Conservation (phyloP, 164 flowering plant species). For the Macadamia tetraphylla region DNA sequence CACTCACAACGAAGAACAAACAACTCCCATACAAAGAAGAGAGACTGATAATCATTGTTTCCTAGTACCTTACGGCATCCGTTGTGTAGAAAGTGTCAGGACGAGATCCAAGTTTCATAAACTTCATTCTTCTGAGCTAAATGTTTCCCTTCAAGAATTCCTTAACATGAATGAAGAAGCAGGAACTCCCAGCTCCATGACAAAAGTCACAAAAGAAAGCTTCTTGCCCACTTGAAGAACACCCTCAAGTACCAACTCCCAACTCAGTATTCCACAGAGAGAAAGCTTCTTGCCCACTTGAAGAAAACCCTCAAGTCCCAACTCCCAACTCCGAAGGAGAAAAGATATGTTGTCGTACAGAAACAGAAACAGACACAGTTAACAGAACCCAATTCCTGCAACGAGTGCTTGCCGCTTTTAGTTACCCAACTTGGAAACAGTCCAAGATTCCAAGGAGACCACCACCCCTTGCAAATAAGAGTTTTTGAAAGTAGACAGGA, state of each 20-base stretch:
- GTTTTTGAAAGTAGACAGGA: not conserved
- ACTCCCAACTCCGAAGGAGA: not conserved
- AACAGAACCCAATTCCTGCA: constrained; percentile 12
- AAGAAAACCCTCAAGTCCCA: constrained; percentile 3
- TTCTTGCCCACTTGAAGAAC: constrained; percentile 6
- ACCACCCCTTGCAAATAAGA: not conserved
- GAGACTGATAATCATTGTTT: not conserved
- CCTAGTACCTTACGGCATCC: constrained; percentile 72
- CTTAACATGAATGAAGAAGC: constrained; percentile 5
- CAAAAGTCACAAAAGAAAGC: constrained; percentile 1
- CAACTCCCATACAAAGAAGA: not conserved
- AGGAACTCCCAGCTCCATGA: constrained; percentile 11
- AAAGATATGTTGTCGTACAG: constrained; percentile 13
- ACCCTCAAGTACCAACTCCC: not conserved
- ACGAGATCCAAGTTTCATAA: constrained; percentile 94
- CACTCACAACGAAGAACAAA: not conserved
- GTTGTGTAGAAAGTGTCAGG: constrained; percentile 88
- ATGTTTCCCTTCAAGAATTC: constrained; percentile 4
- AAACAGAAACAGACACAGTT: constrained; percentile 5
- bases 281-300: too few relatives aligned
- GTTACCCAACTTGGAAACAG: not conserved
- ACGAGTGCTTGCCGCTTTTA: not conserved
- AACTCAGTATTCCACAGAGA: not conserved
- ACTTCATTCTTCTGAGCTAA: constrained; percentile 64
- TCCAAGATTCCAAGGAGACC: not conserved